A percentile compares a stretch with the other conserved stretches of the same genome.
phyloP scores from a whole-genome alignment of 306 rosid genomes.

The Spatholobus suberectus region DNA sequence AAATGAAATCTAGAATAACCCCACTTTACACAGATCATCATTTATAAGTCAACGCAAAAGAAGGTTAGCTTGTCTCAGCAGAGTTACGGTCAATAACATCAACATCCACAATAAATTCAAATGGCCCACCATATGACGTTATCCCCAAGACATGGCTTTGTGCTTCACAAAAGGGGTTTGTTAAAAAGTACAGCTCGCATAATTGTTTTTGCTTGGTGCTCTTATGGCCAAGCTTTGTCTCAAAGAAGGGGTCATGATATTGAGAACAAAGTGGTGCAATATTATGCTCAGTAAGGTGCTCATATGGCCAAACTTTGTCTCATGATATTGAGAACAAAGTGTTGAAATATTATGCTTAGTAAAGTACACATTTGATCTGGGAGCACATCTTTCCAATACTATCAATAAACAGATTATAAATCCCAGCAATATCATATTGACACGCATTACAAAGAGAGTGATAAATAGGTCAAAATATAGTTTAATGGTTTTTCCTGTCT shows the following conservation, averaged over 20 bases:
- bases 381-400: constrained; percentile 21
- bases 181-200: constrained; percentile 24
- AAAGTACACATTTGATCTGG: background rate
- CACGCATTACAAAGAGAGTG: constrained; percentile 9
- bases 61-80: constrained; percentile 29
- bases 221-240: background rate
- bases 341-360: background rate
- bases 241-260: background rate
- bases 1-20: constrained; percentile 42
- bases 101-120: constrained; percentile 38
- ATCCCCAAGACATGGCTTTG: constrained; percentile 33
- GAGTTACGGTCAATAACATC: constrained; percentile 38
- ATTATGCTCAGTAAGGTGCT: background rate
- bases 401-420: constrained; percentile 37
- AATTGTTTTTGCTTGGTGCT: constrained; percentile 32
- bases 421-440: constrained; percentile 2
- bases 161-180: constrained; percentile 38
- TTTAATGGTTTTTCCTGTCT: background rate
- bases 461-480: constrained; percentile 33
- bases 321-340: constrained; percentile 5
- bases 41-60: constrained; percentile 33
- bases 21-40: constrained; percentile 44
- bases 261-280: background rate
- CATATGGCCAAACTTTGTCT: constrained; percentile 27
- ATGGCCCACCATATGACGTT: constrained; percentile 43